Base-by-base conservation (phyloP, 192 early-diverging fungal genomes). In the Mortierella alpina region DNA sequence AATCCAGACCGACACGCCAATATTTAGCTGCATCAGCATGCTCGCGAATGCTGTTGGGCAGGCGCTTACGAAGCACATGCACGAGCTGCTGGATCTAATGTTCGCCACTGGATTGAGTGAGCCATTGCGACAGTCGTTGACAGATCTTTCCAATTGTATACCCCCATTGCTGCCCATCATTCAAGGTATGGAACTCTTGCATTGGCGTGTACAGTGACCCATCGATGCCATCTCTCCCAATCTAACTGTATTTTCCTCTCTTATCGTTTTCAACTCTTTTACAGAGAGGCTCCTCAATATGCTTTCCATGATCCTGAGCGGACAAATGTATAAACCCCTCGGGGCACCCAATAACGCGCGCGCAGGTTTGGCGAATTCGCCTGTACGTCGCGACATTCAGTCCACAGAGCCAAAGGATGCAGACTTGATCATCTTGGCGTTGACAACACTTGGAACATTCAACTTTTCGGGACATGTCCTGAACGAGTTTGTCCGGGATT, bases 21-120 rank as follows among this genome's bases (percentile, higher is more conserved):
- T 94, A 18, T 95, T 96, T 64, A 87, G 91, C 73, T 96, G 96
- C 64, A 92, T 98, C 52, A 93, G 92, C 39, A 95, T 93, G 89
- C 86, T 99, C 50, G 96, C 96, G 2, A 85, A 86, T 11, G 95
- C 97, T 18, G 93, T 99, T 60, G 94, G 96, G n/a, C 95, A 93
- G 46, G 94, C 93, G 7, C 83, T 98, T 55, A 96, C 93, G 0
- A 94, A 93, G 65, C 89, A 96, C 73, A 88, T 97, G 88, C 92
- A 94, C 59, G 95, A 94, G 23, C 73, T 98, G 17, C 70, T 98
- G 54, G 95, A 97, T 63, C 84, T 95, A 62, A 97, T 99, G 94
- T 98, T 99, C 70, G 88, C 92, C 4, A 88, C 91, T 17, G 97
- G 97, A 20, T 83, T 98, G 46, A 96, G 89, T 67, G 90, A 95